A percentile compares a stretch with the other conserved stretches of the same genome.
Evolutionary conservation across 257 asterid genomes (phyloP).

Genomic region (Apocynum venetum): DNA sequence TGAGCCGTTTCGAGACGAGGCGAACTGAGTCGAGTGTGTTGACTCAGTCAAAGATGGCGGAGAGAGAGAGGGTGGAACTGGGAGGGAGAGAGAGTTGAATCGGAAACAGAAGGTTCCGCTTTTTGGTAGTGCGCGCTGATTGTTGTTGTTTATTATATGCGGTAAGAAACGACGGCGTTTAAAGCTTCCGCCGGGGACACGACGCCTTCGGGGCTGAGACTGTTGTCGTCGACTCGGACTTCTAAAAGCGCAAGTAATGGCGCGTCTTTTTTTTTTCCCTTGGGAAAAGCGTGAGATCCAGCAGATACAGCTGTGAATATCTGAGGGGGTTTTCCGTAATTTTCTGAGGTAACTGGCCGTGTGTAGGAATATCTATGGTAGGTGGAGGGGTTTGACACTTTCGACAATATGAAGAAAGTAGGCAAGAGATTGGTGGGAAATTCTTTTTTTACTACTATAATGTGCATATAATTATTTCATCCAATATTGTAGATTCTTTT

Average conservation of each 20-base stretch:
- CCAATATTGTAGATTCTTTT: no score
- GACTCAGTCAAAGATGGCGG: constrained; percentile 49
- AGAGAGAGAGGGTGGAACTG: constrained; percentile 7
- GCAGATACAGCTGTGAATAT: constrained; percentile 19
- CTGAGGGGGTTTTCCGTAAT: constrained; percentile 17
- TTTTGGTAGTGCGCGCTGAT: constrained; percentile 11
- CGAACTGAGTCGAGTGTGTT: constrained; percentile 19
- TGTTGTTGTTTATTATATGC: not conserved
- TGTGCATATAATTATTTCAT: no score
- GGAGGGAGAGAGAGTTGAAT: constrained; percentile 25
- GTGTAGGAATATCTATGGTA: not conserved
- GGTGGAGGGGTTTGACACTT: not conserved
- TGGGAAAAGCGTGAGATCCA: constrained; percentile 11
- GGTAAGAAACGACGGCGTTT: constrained; percentile 19
- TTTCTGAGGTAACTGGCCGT: not conserved
- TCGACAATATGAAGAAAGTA: not conserved
- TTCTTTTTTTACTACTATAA: no score
- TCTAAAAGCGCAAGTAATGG: not conserved
- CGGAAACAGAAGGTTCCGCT: constrained; percentile 18
- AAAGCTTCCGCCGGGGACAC: not conserved
- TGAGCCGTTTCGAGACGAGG: constrained; percentile 16
- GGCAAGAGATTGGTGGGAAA: not conserved
- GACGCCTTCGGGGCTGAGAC: not conserved
- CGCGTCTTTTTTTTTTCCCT: constrained; percentile 2
- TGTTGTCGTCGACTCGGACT: constrained; percentile 22